phyloP scores from a whole-genome alignment of 257 asterid genomes.

The Vinca minor region DNA sequence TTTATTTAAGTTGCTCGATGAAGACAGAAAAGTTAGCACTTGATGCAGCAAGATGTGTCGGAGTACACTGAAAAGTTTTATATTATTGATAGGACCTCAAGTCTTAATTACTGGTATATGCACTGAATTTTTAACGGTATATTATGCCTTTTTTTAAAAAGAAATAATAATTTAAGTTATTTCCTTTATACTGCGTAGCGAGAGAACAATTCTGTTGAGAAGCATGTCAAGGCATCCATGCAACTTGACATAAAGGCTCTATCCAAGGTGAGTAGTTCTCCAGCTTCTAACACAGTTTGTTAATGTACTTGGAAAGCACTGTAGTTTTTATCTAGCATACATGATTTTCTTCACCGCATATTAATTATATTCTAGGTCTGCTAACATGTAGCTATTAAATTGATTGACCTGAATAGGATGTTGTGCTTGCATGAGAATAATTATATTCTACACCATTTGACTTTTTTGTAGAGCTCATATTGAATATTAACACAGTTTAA shows the following conservation, averaged over 20 bases:
- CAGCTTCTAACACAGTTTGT: not conserved
- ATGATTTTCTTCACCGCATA: not conserved
- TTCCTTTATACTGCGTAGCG: not conserved
- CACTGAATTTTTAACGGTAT: not conserved
- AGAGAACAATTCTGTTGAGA: not conserved
- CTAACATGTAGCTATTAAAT: not conserved
- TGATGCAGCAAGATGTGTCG: too few relatives aligned
- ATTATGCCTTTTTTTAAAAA: not conserved
- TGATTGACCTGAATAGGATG: not conserved
- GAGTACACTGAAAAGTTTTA: too few relatives aligned
- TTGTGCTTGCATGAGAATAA: slow-evolving; percentile 1
- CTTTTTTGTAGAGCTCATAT: not conserved
- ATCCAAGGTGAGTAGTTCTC: slow-evolving; percentile 1
- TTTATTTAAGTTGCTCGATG: too few relatives aligned
- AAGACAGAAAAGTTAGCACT: too few relatives aligned
- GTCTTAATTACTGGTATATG: too few relatives aligned
- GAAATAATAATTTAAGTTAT: not conserved
- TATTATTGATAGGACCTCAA: too few relatives aligned
- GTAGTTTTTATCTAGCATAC: not conserved
- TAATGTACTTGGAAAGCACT: too few relatives aligned
- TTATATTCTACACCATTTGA: not conserved
- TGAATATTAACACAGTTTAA: not conserved
- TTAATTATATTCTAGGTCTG: not conserved
- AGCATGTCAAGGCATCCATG: not conserved
- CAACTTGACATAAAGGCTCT: slow-evolving; percentile 8